Evolutionary conservation across 2,329 filamentous ascomycete species (phyloP).

Genomic region (Beauveria brongniartii): DNA sequence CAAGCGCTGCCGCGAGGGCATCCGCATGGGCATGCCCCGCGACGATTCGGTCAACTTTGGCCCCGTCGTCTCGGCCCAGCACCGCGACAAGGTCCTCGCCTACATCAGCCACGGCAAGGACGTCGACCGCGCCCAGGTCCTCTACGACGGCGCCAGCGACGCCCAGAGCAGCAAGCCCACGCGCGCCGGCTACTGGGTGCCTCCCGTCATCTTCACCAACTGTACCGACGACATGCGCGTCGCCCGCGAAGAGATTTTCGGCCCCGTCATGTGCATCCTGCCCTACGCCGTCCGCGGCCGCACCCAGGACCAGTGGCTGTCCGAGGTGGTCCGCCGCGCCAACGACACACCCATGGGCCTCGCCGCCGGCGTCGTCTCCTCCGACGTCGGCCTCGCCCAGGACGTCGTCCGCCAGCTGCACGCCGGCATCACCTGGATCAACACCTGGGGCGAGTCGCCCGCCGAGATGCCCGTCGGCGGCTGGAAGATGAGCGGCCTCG

Average conservation of each 20-base stretch:
- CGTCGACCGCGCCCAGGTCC: conserved; percentile 62
- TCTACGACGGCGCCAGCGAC: conserved; percentile 61
- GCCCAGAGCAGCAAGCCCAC: conserved; percentile 41
- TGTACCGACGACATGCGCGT: conserved; percentile 79
- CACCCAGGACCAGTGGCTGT: conserved; percentile 35
- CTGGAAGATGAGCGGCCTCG: conserved; percentile 85
- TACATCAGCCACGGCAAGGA: conserved; percentile 73
- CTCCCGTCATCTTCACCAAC: conserved; percentile 77
- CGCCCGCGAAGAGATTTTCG: conserved; percentile 77
- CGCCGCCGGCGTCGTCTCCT: conserved; percentile 76
- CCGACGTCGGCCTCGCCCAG: conserved; percentile 66
- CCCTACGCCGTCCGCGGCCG: conserved; percentile 49
- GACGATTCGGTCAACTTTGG: conserved; percentile 73
- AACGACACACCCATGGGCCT: conserved; percentile 73
- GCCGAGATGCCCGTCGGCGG: conserved; percentile 90
- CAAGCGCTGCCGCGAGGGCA: conserved; percentile 46
- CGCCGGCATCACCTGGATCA: conserved; percentile 86
- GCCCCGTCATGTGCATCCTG: conserved; percentile 76
- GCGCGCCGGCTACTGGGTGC: conserved; percentile 70
- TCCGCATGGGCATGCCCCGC: conserved; percentile 67
- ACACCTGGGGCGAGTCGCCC: conserved; percentile 87
- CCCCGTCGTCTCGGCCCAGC: conserved; percentile 66
- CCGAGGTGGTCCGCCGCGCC: conserved; percentile 63
- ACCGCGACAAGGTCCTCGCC: conserved; percentile 67
- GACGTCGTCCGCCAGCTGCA: conserved; percentile 61